Conservation (phyloP, 768 basidiomycete species). For the Boletus tomentosulus region DNA sequence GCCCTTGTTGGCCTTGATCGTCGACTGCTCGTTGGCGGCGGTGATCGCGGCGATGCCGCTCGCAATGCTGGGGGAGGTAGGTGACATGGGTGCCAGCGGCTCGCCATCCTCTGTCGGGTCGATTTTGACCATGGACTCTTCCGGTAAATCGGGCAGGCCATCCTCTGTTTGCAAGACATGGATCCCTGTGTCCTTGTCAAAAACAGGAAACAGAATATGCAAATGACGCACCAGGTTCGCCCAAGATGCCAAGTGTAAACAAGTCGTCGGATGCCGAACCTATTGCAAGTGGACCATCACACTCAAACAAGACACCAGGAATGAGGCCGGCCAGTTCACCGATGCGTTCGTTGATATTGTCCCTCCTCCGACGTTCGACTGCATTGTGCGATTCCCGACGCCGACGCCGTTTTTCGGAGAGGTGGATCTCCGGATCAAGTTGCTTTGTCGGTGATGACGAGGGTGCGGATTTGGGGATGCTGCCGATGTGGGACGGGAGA, state of each 20-base stretch:
- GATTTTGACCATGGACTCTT: slow-evolving; percentile 25
- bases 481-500: slow-evolving; percentile 5
- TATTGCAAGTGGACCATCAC: slow-evolving; percentile 38
- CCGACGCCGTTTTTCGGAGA: slow-evolving; percentile 75
- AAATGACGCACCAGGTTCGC: slow-evolving; percentile 19
- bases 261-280: too few species aligned
- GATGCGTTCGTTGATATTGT: slow-evolving; percentile 97
- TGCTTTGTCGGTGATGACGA: slow-evolving; percentile 6
- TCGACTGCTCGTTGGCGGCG: slow-evolving; percentile 30
- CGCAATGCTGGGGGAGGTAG: slow-evolving; percentile 15
- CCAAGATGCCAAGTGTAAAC: slow-evolving; percentile 17
- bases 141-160: slow-evolving; percentile 27
- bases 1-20: slow-evolving; percentile 91
- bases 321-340: slow-evolving; percentile 84
- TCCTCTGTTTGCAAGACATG: slow-evolving; percentile 25
- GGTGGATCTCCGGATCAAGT: slow-evolving; percentile 36
- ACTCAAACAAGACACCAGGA: slow-evolving; percentile 79
- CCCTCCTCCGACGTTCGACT: slow-evolving; percentile 80
- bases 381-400: slow-evolving; percentile 88
- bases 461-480: slow-evolving; percentile 8
- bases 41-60: slow-evolving; percentile 13
- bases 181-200: slow-evolving; percentile 14
- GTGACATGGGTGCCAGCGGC: slow-evolving; percentile 16
- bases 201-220: not conserved
- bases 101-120: slow-evolving; percentile 31